Evolutionary conservation across 306 rosid genomes (phyloP).

Genomic region (Nissolia schottii): DNA sequence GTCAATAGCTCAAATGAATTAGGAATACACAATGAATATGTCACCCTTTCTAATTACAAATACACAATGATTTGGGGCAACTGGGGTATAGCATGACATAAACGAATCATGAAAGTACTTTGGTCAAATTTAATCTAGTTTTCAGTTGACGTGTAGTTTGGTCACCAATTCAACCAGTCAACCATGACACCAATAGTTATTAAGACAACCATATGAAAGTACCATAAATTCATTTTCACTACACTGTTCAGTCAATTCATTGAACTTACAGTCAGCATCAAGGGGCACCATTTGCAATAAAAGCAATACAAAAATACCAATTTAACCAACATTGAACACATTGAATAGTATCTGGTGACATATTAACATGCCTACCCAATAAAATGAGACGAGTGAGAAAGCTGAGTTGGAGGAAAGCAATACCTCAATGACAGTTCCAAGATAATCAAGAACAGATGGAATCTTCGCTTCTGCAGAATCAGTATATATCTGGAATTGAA

Average conservation of each 20-base stretch:
- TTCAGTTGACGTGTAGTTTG: not conserved
- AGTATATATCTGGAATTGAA: slow-evolving; percentile 65
- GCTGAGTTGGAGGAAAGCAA: not conserved
- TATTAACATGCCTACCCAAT: not conserved
- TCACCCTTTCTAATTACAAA: not conserved
- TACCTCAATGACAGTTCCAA: slow-evolving; percentile 94
- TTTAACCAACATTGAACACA: not conserved
- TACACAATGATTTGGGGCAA: not conserved
- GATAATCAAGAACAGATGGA: slow-evolving; percentile 86
- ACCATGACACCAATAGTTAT: not conserved
- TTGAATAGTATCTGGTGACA: not conserved
- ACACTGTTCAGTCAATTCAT: not conserved
- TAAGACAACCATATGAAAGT: slow-evolving; percentile 1
- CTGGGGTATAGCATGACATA: not conserved
- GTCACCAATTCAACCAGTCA: not conserved
- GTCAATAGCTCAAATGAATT: not conserved
- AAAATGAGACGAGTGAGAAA: slow-evolving; percentile 2
- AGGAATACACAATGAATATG: not conserved
- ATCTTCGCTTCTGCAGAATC: slow-evolving; percentile 96
- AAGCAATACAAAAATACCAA: not conserved
- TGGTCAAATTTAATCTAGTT: not conserved
- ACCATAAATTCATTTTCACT: not conserved
- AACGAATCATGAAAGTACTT: slow-evolving; percentile 5
- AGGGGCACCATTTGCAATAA: not conserved
- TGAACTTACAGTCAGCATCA: slow-evolving; percentile 3